Evolutionary conservation across 768 basidiomycete species (phyloP), one percentile per base, ranked within the genome.

Genomic region (Tylopilus cervinicoccineus): DNA sequence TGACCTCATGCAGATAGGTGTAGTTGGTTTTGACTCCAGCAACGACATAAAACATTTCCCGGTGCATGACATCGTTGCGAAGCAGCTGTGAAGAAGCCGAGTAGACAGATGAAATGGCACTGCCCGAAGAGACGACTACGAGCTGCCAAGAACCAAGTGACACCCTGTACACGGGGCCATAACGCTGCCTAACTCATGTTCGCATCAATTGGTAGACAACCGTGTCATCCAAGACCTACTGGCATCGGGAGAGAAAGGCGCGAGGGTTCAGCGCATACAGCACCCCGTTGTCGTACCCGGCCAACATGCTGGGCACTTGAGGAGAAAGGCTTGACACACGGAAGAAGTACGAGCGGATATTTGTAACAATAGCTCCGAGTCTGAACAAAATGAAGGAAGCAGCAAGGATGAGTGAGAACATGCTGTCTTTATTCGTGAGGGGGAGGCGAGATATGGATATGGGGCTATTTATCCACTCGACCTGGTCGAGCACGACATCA

Each of bases 171-270:
- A 49, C 36, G 3, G 54, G 39, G 5, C 62, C 60, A 4, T 28
- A 57, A 29, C 16, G 37, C 6, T 54, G n/a, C 24, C 63, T 63
- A 5, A 16, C n/a, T 13, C 5, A 27, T 26, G 14, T n/a, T 37
- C 17, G 10, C 16, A 43, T 62, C 46, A 52, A 31, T 8, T 4
- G 12, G 14, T 9, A 22, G n/a, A 37, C 10, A 9, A 0, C 16
- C 2, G 1, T 27, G 28, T n/a, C 5, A 27, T 17, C 13, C 16
- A n/a, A 19, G 4, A 64, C 61, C 0, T 47, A 63, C 62, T 50
- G 62, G 57, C 62, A 63, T 44, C 23, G 26, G 4, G 42, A 46
- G 11, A 62, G 49, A 41, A 62, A 62, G 0, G 10, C 40, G 6
- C 47, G 16, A 12, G 59, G 62, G 19, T 48, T 56, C 13, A 61